A percentile compares a stretch with the other conserved stretches of the same genome.
These are phyloP conservation scores for Myxozyma vanderwaltii DNA, from an alignment of 805 yeast genomes.

Conservation along the genomic window DNA sequence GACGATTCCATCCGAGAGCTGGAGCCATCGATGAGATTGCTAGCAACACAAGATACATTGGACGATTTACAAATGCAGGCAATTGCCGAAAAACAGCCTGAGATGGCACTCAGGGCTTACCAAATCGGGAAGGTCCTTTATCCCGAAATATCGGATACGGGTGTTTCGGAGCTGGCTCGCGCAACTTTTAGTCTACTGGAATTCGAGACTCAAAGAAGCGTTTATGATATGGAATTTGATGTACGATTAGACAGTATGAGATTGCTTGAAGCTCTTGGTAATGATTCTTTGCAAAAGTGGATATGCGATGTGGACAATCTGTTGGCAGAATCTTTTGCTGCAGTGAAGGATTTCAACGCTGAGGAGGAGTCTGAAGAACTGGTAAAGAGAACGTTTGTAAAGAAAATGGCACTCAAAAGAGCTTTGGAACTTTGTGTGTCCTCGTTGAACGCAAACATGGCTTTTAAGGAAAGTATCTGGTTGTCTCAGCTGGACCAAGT, in stretches of 20 bases:
- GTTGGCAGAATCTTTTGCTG: not conserved
- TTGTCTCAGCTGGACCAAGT: not conserved
- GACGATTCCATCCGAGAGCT: not conserved
- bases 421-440: not conserved
- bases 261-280: not conserved
- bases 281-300: not conserved
- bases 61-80: not conserved
- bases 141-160: not conserved
- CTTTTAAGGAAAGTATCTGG: not conserved
- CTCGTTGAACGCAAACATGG: not conserved
- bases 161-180: not conserved
- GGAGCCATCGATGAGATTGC: not conserved
- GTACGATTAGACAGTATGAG: not conserved
- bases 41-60: not conserved
- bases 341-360: not conserved
- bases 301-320: not conserved
- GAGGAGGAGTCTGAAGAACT: not conserved
- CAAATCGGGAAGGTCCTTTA: not conserved
- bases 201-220: not conserved
- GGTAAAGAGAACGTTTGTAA: not conserved
- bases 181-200: constrained; percentile 1
- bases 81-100: not conserved
- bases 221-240: not conserved
- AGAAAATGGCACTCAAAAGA: not conserved
- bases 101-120: not conserved